Evolutionary conservation across 1,139 yeast species (phyloP), one percentile per base, ranked within the genome.

Genomic region (Taphrina sp.): DNA sequence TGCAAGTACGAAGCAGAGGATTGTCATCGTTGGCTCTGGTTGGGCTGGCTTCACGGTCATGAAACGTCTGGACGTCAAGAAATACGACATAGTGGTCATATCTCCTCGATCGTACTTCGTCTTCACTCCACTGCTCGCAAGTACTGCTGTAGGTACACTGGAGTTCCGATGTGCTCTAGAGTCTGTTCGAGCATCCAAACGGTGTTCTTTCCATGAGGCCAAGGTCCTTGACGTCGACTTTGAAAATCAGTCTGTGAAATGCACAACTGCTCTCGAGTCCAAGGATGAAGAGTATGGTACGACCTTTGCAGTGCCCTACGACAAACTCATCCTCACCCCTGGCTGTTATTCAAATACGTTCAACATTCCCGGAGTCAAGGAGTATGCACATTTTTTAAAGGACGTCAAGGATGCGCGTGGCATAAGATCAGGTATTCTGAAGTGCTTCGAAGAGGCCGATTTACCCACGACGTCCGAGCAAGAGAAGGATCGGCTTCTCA

Each of bases 91-190:
- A 56, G 82, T 86, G 57, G 83, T 90, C 57, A 84, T 89, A 51
- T 87, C 96, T 34, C 96, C 97, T 60, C 81, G 96, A 74, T 89
- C 88, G 76, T 89, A 87, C 76, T 89, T 89, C 73, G 76, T 90
- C 66, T 89, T 89, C 77, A 90, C 97, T 46, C 59, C 97, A 5
- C 75, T 89, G 69, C 78, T 89, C 65, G 96, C 96, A 44, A 85
- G 95, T 22, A 84, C 90, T 63, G 95, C 96, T 51, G 89, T 95
- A 43, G 96, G 96, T 60, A 86, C 95, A 52, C 81, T 90, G 63
- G 96, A 88, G 69, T 77, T 82, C 69, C 87, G 95, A 3, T 41
- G 49, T 42, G 56, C 56, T 1, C 41, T 42, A 7, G 56, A 51
- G 19, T 38, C 56, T 12, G 56, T 51, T 26, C 42, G 56, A 8